Evolutionary conservation across 2,329 filamentous ascomycete genomes (phyloP).

Genomic region (Colletotrichum trifolii): DNA sequence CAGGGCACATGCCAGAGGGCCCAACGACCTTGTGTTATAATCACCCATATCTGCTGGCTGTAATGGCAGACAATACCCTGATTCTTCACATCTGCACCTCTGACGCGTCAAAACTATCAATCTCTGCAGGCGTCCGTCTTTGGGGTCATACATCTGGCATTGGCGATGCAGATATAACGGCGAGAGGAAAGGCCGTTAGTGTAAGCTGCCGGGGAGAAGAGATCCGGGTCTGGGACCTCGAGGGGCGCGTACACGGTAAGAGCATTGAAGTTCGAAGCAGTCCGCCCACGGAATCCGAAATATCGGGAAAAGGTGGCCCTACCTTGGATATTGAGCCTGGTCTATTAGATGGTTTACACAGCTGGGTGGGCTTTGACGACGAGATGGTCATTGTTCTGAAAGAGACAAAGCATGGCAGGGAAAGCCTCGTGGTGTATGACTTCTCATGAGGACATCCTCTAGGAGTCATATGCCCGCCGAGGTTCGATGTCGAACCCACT

Average conservation of each 20-base stretch:
- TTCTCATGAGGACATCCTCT: slow-evolving; percentile 70
- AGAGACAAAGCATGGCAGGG: slow-evolving; percentile 73
- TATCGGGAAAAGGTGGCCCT: background rate
- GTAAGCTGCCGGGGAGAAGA: slow-evolving; percentile 83
- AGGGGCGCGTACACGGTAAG: slow-evolving; percentile 69
- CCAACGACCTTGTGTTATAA: slow-evolving; percentile 75
- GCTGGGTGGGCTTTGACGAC: slow-evolving; percentile 89
- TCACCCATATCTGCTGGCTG: slow-evolving; percentile 87
- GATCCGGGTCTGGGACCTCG: slow-evolving; percentile 89
- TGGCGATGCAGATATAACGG: slow-evolving; percentile 84
- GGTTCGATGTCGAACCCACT: background rate
- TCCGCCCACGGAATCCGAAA: slow-evolving; percentile 28
- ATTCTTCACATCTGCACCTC: slow-evolving; percentile 85
- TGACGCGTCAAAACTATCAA: slow-evolving; percentile 70
- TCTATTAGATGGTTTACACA: slow-evolving; percentile 59
- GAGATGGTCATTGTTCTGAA: slow-evolving; percentile 90
- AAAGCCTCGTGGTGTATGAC: slow-evolving; percentile 86
- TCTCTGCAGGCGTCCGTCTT: slow-evolving; percentile 79
- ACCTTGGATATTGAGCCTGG: slow-evolving; percentile 15
- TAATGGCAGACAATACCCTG: slow-evolving; percentile 88
- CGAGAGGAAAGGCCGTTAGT: slow-evolving; percentile 89
- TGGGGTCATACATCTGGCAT: slow-evolving; percentile 95
- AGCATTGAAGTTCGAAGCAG: slow-evolving; percentile 64
- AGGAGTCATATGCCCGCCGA: background rate
- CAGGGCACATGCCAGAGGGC: slow-evolving; percentile 46